phyloP scores from a whole-genome alignment of 2,329 filamentous ascomycete species.

The Aureobasidium sp. region DNA sequence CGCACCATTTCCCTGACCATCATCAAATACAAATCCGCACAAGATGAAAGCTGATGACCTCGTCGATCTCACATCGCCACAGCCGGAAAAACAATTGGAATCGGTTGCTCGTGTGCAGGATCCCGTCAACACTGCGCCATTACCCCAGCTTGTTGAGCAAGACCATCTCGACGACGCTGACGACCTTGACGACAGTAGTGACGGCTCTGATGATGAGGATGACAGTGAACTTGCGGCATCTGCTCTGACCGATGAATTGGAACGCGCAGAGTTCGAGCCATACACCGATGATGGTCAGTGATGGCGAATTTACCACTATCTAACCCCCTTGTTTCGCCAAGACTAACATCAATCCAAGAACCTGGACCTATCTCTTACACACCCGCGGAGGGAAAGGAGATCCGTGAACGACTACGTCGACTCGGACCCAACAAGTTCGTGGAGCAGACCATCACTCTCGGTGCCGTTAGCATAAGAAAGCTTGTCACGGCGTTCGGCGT shows the following conservation, averaged over 20 bases:
- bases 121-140: not conserved
- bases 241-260: conserved; percentile 16
- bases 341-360: conserved; percentile 3
- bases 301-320: not conserved
- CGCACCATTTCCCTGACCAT: not conserved
- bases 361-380: conserved; percentile 13
- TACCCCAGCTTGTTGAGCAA: not conserved
- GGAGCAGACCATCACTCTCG: conserved; percentile 60
- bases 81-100: conserved; percentile 6
- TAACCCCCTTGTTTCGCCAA: not conserved
- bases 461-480: conserved; percentile 69
- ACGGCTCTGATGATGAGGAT: not conserved
- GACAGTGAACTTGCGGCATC: not conserved
- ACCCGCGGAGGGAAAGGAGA: conserved; percentile 16
- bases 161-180: not conserved
- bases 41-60: not conserved
- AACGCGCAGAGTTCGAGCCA: conserved; percentile 17
- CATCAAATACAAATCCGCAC: not conserved
- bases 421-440: conserved; percentile 75
- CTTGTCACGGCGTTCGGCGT: conserved; percentile 82
- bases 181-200: not conserved
- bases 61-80: not conserved
- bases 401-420: conserved; percentile 51
- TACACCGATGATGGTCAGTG: conserved; percentile 16
- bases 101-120: conserved; percentile 13